These are phyloP conservation scores for Mortierella sp. DNA, from an alignment of 371 early-diverging fungal genomes.

Conservation along the genomic window DNA sequence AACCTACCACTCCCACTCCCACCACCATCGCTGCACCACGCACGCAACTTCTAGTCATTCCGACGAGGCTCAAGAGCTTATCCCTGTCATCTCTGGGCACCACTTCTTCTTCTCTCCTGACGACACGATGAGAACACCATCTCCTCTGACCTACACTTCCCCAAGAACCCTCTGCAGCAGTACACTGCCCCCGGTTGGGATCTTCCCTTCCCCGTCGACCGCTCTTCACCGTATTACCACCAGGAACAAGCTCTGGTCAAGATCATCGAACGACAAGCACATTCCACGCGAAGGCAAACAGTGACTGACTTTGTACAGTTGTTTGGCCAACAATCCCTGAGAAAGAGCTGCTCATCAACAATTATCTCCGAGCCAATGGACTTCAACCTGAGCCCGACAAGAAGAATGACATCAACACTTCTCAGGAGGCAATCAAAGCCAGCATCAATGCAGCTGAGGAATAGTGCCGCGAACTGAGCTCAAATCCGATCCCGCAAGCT, in stretches of 20 bases:
- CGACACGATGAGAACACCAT: background rate
- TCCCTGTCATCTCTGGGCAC: background rate
- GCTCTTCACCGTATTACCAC: background rate
- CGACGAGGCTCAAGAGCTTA: background rate
- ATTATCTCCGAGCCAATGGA: constrained; percentile 14
- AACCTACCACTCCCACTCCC: no score
- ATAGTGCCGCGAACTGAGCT: no score
- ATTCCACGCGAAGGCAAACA: no score
- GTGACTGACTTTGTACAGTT: no score
- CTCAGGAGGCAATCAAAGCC: constrained; percentile 13
- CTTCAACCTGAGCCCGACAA: constrained; percentile 10
- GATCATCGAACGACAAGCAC: constrained; percentile 2
- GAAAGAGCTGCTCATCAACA: constrained; percentile 4
- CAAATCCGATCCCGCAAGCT: no score
- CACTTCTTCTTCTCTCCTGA: background rate
- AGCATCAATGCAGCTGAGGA: background rate
- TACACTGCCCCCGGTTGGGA: constrained; percentile 3
- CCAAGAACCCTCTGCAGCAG: constrained; percentile 15
- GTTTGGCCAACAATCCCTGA: background rate
- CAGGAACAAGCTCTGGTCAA: background rate
- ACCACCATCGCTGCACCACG: no score
- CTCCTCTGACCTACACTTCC: background rate
- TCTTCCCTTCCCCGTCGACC: background rate
- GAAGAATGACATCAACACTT: constrained; percentile 8
- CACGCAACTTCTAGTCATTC: background rate